Conservation (phyloP, 352 stramenopile genomes). For the Phytophthora pluvialis region DNA sequence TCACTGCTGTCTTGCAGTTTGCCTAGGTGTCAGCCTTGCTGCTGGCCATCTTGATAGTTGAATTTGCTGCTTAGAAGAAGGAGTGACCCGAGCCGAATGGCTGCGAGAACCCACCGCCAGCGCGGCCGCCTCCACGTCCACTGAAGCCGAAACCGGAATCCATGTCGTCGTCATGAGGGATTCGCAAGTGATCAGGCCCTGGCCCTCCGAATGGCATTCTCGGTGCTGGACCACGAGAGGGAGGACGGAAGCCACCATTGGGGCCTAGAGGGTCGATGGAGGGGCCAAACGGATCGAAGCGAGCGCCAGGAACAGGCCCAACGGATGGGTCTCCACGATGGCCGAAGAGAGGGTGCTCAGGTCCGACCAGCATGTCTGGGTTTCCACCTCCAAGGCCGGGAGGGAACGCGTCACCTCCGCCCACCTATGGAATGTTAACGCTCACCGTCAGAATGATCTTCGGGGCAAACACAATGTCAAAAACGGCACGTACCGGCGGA, state of each 20-base stretch:
- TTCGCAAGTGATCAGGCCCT: slow-evolving; percentile 81
- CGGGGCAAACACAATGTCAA: neutral
- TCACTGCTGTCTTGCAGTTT: too few species aligned
- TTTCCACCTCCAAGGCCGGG: slow-evolving; percentile 64
- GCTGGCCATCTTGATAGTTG: neutral
- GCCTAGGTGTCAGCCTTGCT: too few species aligned
- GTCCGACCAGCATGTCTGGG: slow-evolving; percentile 76
- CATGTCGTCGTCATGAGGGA: slow-evolving; percentile 72
- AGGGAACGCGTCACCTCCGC: slow-evolving; percentile 71
- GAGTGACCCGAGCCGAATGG: slow-evolving; percentile 73
- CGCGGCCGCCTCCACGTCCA: slow-evolving; percentile 22
- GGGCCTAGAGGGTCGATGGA: slow-evolving; percentile 57
- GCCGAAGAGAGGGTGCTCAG: slow-evolving; percentile 78
- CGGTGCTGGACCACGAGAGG: slow-evolving; percentile 49
- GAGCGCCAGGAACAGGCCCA: slow-evolving; percentile 72
- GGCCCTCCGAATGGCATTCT: slow-evolving; percentile 76
- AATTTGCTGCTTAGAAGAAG: slow-evolving; percentile 57
- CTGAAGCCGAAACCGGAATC: slow-evolving; percentile 53
- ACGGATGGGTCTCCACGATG: slow-evolving; percentile 55
- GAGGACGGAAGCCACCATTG: slow-evolving; percentile 52
- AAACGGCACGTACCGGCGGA: slow-evolving; percentile 35
- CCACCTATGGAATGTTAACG: slow-evolving; percentile 44
- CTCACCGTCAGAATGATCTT: neutral
- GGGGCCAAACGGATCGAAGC: slow-evolving; percentile 87
- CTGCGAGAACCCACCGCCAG: slow-evolving; percentile 46